phyloP scores from a whole-genome alignment of 345 rosid species.

The Fremontodendron californicum region DNA sequence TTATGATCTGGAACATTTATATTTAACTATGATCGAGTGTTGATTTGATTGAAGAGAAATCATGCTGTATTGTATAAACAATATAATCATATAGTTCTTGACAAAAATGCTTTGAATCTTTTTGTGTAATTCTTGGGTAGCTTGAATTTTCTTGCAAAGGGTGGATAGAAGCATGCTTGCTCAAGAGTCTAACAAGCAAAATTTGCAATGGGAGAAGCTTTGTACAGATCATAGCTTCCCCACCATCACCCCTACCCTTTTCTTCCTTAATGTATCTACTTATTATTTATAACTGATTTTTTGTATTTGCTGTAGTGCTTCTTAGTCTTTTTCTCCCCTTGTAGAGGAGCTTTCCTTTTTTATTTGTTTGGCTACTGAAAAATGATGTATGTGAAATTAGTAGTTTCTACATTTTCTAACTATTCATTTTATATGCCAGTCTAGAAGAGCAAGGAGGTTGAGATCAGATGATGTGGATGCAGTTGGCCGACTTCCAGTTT shows the following conservation, averaged over 20 bases:
- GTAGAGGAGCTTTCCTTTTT: neutral
- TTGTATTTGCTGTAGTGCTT: neutral
- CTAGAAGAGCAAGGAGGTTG: slow-evolving; percentile 60
- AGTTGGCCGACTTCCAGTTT: slow-evolving; percentile 62
- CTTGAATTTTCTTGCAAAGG: neutral
- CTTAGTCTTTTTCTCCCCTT: neutral
- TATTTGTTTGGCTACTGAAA: neutral
- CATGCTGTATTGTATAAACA: neutral
- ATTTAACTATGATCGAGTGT: neutral
- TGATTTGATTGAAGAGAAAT: neutral
- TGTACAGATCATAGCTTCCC: too few relatives aligned
- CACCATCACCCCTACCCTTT: too few relatives aligned
- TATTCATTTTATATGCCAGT: slow-evolving; percentile 32
- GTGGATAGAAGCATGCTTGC: neutral
- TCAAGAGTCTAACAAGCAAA: neutral
- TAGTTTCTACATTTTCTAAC: neutral
- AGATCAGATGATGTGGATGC: slow-evolving; percentile 98
- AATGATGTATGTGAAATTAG: neutral
- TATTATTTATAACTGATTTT: neutral
- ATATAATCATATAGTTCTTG: neutral
- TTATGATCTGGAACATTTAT: neutral
- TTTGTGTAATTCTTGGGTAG: neutral
- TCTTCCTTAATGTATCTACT: neutral
- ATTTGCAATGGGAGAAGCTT: neutral
- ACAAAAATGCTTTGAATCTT: neutral